These are phyloP conservation scores for Rutstroemia sp. DNA, from an alignment of 2,329 filamentous ascomycete species.

Conservation along the genomic window DNA sequence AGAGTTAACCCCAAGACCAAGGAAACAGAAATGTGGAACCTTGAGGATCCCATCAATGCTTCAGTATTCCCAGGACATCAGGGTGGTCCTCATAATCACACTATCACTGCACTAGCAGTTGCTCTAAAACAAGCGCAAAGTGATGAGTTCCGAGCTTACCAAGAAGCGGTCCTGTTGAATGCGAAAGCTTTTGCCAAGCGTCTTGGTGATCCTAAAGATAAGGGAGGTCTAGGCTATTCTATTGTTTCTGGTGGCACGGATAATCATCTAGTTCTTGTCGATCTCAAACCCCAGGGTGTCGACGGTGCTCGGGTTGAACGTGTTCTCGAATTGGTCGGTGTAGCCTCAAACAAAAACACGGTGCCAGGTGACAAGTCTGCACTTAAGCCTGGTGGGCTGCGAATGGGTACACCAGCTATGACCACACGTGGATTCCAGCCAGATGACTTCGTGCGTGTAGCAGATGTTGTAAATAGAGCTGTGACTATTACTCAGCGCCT, in stretches of 20 bases:
- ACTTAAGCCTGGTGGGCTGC: conserved; percentile 83
- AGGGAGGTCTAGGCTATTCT: conserved; percentile 74
- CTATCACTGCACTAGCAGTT: conserved; percentile 90
- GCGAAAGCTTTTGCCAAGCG: conserved; percentile 76
- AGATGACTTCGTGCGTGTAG: conserved; percentile 80
- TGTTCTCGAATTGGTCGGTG: conserved; percentile 83
- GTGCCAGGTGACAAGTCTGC: conserved; percentile 93
- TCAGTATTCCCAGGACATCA: conserved; percentile 98
- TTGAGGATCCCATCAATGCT: conserved; percentile 88
- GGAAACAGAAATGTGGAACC: conserved; percentile 78
- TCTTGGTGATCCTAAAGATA: conserved; percentile 56
- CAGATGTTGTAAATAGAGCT: conserved; percentile 76
- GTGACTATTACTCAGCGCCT: conserved; percentile 72
- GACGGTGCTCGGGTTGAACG: conserved; percentile 88
- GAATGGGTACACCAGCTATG: conserved; percentile 96
- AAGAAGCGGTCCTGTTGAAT: conserved; percentile 83
- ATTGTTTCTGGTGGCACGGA: conserved; percentile 93
- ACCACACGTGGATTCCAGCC: conserved; percentile 89
- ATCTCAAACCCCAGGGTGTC: conserved; percentile 80
- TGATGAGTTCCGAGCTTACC: conserved; percentile 87
- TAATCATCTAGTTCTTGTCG: conserved; percentile 90
- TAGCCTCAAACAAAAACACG: conserved; percentile 99
- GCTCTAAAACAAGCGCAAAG: conserved; percentile 89
- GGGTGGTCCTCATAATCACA: conserved; percentile 97
- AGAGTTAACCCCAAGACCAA: conserved; percentile 78